Evolutionary conservation across 805 yeast species (phyloP).

Genomic region (Candida cerambycidarum): DNA sequence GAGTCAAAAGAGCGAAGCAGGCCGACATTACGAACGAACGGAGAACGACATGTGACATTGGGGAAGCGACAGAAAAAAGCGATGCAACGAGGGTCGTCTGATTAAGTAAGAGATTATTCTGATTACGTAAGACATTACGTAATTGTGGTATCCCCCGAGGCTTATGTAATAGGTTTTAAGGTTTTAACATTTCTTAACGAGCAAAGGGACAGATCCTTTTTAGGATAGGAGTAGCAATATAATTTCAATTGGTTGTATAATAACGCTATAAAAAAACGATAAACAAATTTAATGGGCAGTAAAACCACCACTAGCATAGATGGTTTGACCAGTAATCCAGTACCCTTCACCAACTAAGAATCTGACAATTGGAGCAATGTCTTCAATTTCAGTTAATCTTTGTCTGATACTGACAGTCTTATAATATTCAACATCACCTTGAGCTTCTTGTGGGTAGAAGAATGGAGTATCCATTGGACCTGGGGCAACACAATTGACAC

Average conservation of each 20-base stretch:
- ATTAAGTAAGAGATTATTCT: neutral
- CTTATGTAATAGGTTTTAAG: too few species aligned
- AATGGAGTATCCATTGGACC: slow-evolving; percentile 71
- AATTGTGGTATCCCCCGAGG: neutral
- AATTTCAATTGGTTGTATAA: too few species aligned
- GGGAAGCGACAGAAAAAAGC: slow-evolving; percentile 5
- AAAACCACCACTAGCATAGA: slow-evolving; percentile 64
- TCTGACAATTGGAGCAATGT: slow-evolving; percentile 62
- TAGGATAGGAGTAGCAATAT: too few species aligned
- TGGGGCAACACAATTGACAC: slow-evolving; percentile 59
- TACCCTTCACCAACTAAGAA: slow-evolving; percentile 63
- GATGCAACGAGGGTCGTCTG: neutral
- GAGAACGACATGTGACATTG: slow-evolving; percentile 9
- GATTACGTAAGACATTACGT: neutral
- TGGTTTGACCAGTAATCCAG: slow-evolving; percentile 72
- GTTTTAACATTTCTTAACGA: too few species aligned
- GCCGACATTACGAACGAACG: slow-evolving; percentile 11
- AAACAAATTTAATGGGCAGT: slow-evolving; percentile 57
- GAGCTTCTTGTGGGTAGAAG: slow-evolving; percentile 59
- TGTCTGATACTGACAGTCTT: slow-evolving; percentile 49
- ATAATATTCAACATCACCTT: slow-evolving; percentile 52
- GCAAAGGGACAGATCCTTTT: too few species aligned
- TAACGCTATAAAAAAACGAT: too few species aligned
- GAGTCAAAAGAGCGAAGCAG: slow-evolving; percentile 17
- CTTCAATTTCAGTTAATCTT: slow-evolving; percentile 56